Evolutionary conservation across 768 basidiomycete species (phyloP).

Genomic region (Boletus patriciae): DNA sequence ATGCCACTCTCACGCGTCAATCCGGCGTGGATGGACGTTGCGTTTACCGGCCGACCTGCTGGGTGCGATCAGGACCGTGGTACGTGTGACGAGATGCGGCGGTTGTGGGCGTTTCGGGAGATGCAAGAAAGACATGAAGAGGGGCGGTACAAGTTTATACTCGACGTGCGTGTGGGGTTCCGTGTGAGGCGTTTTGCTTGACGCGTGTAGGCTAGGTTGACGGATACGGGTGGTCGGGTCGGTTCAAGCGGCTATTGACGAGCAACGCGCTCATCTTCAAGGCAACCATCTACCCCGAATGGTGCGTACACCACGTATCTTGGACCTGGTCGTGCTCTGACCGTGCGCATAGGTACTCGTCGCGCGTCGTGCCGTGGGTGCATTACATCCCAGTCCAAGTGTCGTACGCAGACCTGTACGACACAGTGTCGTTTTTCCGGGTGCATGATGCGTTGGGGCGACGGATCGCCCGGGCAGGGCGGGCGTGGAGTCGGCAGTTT

Average conservation of each 20-base stretch:
- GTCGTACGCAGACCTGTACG: constrained; percentile 67
- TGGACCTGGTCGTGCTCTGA: neutral
- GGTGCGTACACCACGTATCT: constrained; percentile 38
- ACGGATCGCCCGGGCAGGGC: constrained; percentile 56
- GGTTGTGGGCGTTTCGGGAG: constrained; percentile 51
- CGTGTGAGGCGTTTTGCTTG: neutral
- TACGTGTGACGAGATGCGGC: constrained; percentile 44
- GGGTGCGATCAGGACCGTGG: constrained; percentile 36
- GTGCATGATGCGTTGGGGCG: constrained; percentile 59
- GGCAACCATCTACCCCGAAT: constrained; percentile 72
- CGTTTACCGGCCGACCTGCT: constrained; percentile 31
- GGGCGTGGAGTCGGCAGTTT: constrained; percentile 53
- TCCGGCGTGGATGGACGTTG: too few relatives aligned
- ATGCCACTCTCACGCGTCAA: too few relatives aligned
- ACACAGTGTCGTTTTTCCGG: constrained; percentile 71
- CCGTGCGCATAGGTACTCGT: constrained; percentile 45
- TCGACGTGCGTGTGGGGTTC: constrained; percentile 44
- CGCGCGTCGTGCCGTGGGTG: constrained; percentile 64
- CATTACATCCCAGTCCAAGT: constrained; percentile 72
- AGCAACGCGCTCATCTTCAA: constrained; percentile 67
- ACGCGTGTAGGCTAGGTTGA: constrained; percentile 41
- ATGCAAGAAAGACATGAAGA: constrained; percentile 47
- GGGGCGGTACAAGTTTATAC: constrained; percentile 58
- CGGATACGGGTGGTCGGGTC: constrained; percentile 68
- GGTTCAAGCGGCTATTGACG: constrained; percentile 64